Base-by-base conservation (phyloP, 164 flowering plant genomes). In the Stephania cephalantha region DNA sequence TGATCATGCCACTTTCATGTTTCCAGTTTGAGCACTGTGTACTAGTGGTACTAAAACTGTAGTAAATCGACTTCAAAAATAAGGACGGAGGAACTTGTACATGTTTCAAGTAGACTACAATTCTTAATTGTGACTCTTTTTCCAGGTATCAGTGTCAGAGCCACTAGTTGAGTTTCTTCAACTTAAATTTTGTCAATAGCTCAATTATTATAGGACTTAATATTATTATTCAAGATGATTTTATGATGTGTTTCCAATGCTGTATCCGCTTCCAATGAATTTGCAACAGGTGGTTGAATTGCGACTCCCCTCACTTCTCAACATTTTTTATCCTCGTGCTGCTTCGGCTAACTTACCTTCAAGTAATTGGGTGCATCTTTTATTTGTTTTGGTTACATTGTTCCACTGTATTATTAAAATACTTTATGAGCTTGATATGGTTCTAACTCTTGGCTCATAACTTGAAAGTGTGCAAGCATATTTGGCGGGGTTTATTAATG, bases 311-410 rank as follows among this genome's bases (percentile, higher is more conserved):
- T 95, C 99, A 69, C 90, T 93, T 81, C 90, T 95, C 71, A 71
- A 87, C 87, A 90, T 88, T 77, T 90, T 90, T 79, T 98, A 95
- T 73, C 87, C 97, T 48, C 96, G 97, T 74, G 84, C 93, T 69
- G 99, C 94, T 31, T 97, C 98, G 77, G 91, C 95, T 65, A 95
- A 85, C 82, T 90, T 95, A n/a, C 97, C 99, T 75, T 92, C 99
- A 78, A 85, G 99, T 95, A 87, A 71, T 55, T 71, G 12, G n/a
- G 61, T 76, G 71, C 7, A 11, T 12, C 73, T 45, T 35, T 66
- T 8, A 53, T 77, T 42, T 58, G 6, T 30, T 65, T 18, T 1
- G 25, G 25, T 8, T 45, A 20, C 70, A 0, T 30, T 9, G 53
- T 78, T 80, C 66, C 7, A 55, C 18, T 10, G 5, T 13, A 58